A percentile compares a stretch with the other conserved stretches of the same genome.
phyloP scores from a whole-genome alignment of 306 rosid species.

The Quercus bicolor region DNA sequence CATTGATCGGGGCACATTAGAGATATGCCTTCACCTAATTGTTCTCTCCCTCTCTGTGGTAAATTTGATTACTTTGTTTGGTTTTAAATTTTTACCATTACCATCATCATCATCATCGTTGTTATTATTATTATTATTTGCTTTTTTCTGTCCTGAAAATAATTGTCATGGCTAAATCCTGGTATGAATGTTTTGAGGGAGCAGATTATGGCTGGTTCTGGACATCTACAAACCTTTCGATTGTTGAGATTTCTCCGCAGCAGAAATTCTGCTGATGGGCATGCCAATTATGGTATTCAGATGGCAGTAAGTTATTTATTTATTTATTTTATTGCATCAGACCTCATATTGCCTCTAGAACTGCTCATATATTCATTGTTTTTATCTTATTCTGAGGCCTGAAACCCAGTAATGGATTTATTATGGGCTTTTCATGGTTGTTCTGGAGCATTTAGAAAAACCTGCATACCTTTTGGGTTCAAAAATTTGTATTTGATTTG shows the following conservation, averaged over 20 bases:
- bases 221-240: constrained; percentile 85
- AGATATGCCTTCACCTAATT: constrained; percentile 85
- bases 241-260: constrained; percentile 82
- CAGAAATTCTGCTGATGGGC: constrained; percentile 90
- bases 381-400: background rate
- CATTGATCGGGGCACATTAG: constrained; percentile 88
- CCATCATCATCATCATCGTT: background rate
- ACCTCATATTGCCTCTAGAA: background rate
- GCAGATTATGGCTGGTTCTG: constrained; percentile 99
- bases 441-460: background rate
- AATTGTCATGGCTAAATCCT: constrained; percentile 7
- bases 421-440: background rate
- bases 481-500: background rate
- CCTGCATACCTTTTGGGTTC: background rate
- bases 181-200: constrained; percentile 29
- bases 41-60: constrained; percentile 96
- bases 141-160: background rate
- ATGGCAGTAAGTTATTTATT: constrained; percentile 80
- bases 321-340: background rate
- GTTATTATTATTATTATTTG: background rate
- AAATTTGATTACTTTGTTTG: constrained; percentile 19
- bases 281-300: constrained; percentile 85
- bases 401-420: background rate
- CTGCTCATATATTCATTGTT: background rate
- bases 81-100: constrained; percentile 4